Base-by-base conservation (phyloP, 768 basidiomycete species). In the Hydnum rufescens region DNA sequence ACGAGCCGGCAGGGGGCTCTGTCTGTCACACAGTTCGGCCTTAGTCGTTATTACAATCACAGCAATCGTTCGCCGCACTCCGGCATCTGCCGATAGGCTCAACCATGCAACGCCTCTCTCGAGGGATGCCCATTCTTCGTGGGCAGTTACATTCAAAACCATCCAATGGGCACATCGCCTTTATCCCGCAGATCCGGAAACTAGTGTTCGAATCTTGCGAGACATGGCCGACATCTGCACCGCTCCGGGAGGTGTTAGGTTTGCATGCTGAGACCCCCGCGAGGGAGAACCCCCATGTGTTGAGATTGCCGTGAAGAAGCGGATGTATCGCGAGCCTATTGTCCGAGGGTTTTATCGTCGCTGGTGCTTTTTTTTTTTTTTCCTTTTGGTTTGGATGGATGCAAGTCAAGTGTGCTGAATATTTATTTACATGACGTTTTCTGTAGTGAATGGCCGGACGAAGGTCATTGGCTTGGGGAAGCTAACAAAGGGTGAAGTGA, bases 171-270 rank as follows among this genome's bases (percentile, higher is more conserved):
- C 82, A 82, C 61, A 62, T 66, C 42, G 68, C 76, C 1, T 90
- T 82, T 64, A 65, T 86, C 3, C 83, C 87, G 2, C 77, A 77
- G 56, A 70, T 83, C n/a, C 71, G 84, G 53, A 90, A 88, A 62
- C 70, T 93, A 55, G 85, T 93, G 57, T 76, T 93, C 63, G 84
- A 89, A 65, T 92, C 74, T 64, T 88, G 87, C 66, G 78, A 90
- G 60, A 75, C 74, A 51, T 83, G 80, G 75, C 76, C 81, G 1
- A 79, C 84, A 3, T 87, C 84, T 0, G 65, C 71, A 43, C 77
- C 77, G 60, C 71, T 82, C 4, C 78, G 87, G 59, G 72, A 70
- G 26, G 90, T 74, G 63, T 66, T 93, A 60, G 64, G 69, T 60
- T 76, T 73, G 52, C 70, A 77, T 56, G 68, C 85, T 52, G 72